phyloP scores from a whole-genome alignment of 768 basidiomycete genomes.

The Leucocoprinus leucothites region DNA sequence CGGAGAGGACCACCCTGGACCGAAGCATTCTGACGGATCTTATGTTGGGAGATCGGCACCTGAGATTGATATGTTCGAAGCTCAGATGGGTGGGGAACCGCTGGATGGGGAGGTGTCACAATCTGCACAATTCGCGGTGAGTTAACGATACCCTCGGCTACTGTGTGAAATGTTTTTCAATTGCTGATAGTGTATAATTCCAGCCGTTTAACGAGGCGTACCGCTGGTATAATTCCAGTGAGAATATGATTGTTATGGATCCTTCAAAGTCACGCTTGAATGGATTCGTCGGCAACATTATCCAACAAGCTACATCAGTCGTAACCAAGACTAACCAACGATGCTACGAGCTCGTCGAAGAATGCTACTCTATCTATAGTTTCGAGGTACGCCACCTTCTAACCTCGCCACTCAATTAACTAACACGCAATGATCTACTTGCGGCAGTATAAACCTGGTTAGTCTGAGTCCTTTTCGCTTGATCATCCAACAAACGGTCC shows the following conservation, averaged over 20 bases:
- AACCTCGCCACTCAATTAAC: not conserved
- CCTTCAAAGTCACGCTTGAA: conserved; percentile 54
- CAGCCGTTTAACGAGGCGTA: conserved; percentile 75
- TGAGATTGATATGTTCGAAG: conserved; percentile 87
- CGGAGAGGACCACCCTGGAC: conserved; percentile 79
- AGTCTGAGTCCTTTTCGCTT: not conserved
- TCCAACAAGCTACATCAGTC: conserved; percentile 77
- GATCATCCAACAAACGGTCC: not conserved
- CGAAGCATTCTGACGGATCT: conserved; percentile 62
- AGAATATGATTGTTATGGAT: conserved; percentile 53
- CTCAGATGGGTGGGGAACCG: conserved; percentile 48
- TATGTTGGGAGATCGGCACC: conserved; percentile 80
- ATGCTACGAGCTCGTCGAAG: conserved; percentile 59
- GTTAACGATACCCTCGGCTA: conserved; percentile 22
- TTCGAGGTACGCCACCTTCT: conserved; percentile 51
- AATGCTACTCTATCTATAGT: conserved; percentile 70
- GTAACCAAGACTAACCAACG: conserved; percentile 62
- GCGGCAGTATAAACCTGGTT: conserved; percentile 35
- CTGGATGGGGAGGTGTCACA: conserved; percentile 71
- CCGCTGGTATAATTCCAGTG: conserved; percentile 57
- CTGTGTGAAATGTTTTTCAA: no score
- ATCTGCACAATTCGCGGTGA: conserved; percentile 73
- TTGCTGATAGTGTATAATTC: not conserved
- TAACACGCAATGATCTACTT: not conserved
- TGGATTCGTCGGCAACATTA: conserved; percentile 60